phyloP scores from a whole-genome alignment of 2,329 filamentous ascomycete genomes.

The Juglanconis oblonga region DNA sequence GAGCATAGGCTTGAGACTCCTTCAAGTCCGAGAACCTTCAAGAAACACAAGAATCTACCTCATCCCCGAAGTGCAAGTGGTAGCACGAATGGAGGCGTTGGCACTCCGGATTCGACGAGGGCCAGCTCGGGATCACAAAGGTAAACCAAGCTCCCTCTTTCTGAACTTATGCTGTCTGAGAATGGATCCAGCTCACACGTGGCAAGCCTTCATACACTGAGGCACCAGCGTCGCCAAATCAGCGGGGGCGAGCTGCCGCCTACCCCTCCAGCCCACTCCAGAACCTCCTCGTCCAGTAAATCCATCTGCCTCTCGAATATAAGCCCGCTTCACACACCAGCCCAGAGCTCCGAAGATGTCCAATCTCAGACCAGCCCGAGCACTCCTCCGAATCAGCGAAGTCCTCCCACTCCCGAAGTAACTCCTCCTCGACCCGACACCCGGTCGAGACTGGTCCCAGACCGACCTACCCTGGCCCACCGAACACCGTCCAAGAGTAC shows the following conservation, averaged over 20 bases:
- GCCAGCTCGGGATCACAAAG: conserved; percentile 13
- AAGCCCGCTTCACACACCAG: conserved; percentile 34
- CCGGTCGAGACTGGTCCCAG: conserved; percentile 37
- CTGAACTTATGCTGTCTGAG: conserved; percentile 1
- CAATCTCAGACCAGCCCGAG: conserved; percentile 40
- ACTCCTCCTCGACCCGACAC: conserved; percentile 60
- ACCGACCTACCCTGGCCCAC: conserved; percentile 47
- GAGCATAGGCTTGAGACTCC: conserved; percentile 25
- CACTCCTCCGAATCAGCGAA: conserved; percentile 64
- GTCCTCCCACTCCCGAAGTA: conserved; percentile 71
- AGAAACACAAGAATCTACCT: conserved; percentile 37
- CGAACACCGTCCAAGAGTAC: conserved; percentile 51
- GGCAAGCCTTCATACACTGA: conserved; percentile 37
- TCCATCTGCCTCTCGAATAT: conserved; percentile 42
- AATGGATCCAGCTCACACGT: conserved; percentile 29
- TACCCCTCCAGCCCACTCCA: conserved; percentile 61
- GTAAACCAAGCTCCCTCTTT: conserved; percentile 15
- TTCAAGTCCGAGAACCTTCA: conserved; percentile 30
- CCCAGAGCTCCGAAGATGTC: conserved; percentile 37
- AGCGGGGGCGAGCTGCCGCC: conserved; percentile 52
- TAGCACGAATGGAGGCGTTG: conserved; percentile 10
- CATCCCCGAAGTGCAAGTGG: conserved; percentile 30
- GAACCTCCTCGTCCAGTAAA: conserved; percentile 52
- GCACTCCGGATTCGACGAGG: conserved; percentile 13
- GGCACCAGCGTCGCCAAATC: conserved; percentile 40